These are phyloP conservation scores for Cichorium intybus DNA, from an alignment of 140 eudicot genomes.

Conservation along the genomic window DNA sequence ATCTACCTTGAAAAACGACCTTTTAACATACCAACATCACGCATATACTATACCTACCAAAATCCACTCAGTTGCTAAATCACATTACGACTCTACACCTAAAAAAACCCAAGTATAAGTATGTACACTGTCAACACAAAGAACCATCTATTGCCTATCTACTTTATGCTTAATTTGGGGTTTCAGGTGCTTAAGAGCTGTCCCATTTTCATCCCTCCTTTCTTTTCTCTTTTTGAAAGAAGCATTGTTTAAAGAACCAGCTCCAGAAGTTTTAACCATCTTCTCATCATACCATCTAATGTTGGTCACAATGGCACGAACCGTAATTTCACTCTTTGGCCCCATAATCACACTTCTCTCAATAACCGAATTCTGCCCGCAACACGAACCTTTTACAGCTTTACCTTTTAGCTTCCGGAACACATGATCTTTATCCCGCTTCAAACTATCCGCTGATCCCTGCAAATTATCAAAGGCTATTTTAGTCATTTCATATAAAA, in stretches of 20 bases:
- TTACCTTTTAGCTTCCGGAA: slow-evolving; percentile 44
- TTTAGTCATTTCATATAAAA: slow-evolving; percentile 15
- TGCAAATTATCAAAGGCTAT: slow-evolving; percentile 29
- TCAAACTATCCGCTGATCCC: slow-evolving; percentile 40
- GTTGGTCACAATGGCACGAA: slow-evolving; percentile 66
- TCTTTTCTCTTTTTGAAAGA: slow-evolving; percentile 40
- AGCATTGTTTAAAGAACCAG: slow-evolving; percentile 33
- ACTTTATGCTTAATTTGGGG: slow-evolving; percentile 29
- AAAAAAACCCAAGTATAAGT: slow-evolving; percentile 13
- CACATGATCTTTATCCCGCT: slow-evolving; percentile 54
- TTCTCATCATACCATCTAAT: slow-evolving; percentile 45
- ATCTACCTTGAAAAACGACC: too few species aligned
- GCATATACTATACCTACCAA: slow-evolving; percentile 28
- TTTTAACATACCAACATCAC: too few species aligned
- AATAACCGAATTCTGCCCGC: slow-evolving; percentile 64
- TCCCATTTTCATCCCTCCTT: slow-evolving; percentile 20
- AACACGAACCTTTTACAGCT: slow-evolving; percentile 46
- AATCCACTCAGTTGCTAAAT: slow-evolving; percentile 29
- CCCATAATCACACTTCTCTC: slow-evolving; percentile 41
- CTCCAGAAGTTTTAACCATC: slow-evolving; percentile 33
- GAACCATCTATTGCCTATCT: slow-evolving; percentile 7
- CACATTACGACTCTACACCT: slow-evolving; percentile 11
- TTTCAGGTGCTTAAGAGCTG: slow-evolving; percentile 44
- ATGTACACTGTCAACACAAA: slow-evolving; percentile 27
- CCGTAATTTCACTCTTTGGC: slow-evolving; percentile 49